phyloP scores from a whole-genome alignment of 106 monocot species.

The Chionographis japonica region DNA sequence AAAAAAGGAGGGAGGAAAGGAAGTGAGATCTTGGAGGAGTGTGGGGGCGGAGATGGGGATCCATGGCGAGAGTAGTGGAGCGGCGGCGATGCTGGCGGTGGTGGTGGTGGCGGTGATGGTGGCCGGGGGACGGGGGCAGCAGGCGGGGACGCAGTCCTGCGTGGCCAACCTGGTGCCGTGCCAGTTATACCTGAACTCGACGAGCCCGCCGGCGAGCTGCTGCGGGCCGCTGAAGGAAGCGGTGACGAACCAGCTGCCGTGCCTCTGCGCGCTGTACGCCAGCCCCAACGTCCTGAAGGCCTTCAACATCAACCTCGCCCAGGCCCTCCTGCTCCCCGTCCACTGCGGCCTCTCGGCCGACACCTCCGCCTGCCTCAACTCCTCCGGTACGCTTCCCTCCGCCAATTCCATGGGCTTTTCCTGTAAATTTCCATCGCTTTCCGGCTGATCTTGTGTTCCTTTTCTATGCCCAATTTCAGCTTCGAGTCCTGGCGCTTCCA shows the following conservation, averaged over 20 bases:
- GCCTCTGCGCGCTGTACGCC: constrained; percentile 40
- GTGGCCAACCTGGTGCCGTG: constrained; percentile 28
- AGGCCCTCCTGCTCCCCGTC: constrained; percentile 17
- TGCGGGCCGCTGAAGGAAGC: constrained; percentile 47
- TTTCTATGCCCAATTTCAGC: no score
- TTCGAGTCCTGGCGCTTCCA: no score
- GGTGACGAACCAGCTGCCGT: constrained; percentile 29
- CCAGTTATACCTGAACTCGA: constrained; percentile 21
- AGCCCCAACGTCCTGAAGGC: constrained; percentile 19
- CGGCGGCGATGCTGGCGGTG: background rate
- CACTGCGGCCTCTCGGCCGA: constrained; percentile 30
- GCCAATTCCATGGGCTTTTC: background rate
- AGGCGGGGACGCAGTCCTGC: constrained; percentile 9
- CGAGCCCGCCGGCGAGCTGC: constrained; percentile 33
- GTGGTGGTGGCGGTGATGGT: background rate
- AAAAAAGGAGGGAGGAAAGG: no score
- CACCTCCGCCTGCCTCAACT: background rate
- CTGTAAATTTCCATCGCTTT: background rate
- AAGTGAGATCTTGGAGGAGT: no score
- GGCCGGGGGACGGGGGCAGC: background rate
- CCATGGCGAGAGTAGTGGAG: background rate
- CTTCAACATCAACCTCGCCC: constrained; percentile 12
- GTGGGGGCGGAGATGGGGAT: background rate
- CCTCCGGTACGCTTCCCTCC: background rate
- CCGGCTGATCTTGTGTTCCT: background rate